Evolutionary conservation across 768 basidiomycete genomes (phyloP).

Genomic region (Neoboletus magnificus): DNA sequence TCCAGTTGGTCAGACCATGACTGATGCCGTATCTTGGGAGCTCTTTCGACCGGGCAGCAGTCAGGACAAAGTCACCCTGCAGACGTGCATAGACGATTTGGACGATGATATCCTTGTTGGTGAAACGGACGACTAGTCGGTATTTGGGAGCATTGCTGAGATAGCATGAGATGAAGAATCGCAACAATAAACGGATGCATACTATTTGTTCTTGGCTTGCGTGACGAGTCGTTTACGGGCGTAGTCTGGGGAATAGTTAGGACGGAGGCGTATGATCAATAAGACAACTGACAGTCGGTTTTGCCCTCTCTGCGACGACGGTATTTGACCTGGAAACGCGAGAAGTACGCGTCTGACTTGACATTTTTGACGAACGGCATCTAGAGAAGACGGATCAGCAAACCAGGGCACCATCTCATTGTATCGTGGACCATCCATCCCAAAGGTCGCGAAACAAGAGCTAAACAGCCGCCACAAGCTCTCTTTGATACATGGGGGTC

Average conservation of each 20-base stretch:
- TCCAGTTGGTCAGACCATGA: constrained; percentile 99
- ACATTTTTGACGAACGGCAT: constrained; percentile 98
- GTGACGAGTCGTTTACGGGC: constrained; percentile 95
- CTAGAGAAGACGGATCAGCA: constrained; percentile 30
- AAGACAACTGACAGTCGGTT: constrained; percentile 79
- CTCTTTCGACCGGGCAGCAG: constrained; percentile 84
- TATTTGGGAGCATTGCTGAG: constrained; percentile 92
- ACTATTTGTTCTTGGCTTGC: constrained; percentile 99
- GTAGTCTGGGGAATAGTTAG: constrained; percentile 62
- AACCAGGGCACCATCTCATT: constrained; percentile 26
- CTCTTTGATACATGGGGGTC: neutral
- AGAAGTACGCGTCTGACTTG: constrained; percentile 98
- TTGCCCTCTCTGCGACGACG: constrained; percentile 96
- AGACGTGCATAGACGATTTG: constrained; percentile 97
- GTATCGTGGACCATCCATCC: constrained; percentile 31
- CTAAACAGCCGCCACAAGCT: neutral
- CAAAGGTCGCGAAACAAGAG: constrained; percentile 1
- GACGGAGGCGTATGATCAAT: neutral
- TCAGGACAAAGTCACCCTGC: constrained; percentile 93
- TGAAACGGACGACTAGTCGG: constrained; percentile 98
- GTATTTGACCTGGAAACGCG: constrained; percentile 98
- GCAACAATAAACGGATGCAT: constrained; percentile 24
- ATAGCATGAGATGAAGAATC: constrained; percentile 5
- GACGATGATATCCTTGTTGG: constrained; percentile 93
- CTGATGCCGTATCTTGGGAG: constrained; percentile 95